phyloP scores from a whole-genome alignment of 495 filamentous ascomycete genomes.

The Neurospora pannonica region DNA sequence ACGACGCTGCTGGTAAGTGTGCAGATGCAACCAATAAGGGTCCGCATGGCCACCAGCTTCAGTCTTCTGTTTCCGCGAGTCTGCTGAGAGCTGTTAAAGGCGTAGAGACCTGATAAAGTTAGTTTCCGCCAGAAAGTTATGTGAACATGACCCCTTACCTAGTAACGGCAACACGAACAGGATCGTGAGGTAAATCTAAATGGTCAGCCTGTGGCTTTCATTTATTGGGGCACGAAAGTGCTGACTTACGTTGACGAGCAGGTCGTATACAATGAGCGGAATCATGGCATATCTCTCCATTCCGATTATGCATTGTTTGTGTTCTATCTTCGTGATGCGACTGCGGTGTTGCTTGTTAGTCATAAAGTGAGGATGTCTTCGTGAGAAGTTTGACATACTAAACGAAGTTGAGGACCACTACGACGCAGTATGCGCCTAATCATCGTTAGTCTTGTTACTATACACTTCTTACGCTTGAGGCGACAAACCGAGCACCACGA shows the following conservation, averaged over 20 bases:
- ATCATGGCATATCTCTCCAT: conserved; percentile 41
- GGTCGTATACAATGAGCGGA: conserved; percentile 41
- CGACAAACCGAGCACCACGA: conserved; percentile 40
- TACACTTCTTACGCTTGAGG: neutral
- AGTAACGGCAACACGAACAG: conserved; percentile 40
- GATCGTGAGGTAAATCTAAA: conserved; percentile 41
- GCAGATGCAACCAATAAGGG: conserved; percentile 39
- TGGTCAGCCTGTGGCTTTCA: neutral
- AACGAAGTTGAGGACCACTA: conserved; percentile 40
- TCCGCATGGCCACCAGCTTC: conserved; percentile 33
- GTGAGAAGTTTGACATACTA: conserved; percentile 27
- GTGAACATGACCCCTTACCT: conserved; percentile 18
- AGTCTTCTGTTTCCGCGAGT: conserved; percentile 25
- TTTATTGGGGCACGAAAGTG: neutral
- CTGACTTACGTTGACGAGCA: conserved; percentile 36
- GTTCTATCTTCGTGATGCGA: conserved; percentile 35
- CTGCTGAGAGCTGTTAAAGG: conserved; percentile 26
- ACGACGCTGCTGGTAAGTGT: conserved; percentile 40
- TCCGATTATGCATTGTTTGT: conserved; percentile 43
- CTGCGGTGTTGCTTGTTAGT: conserved; percentile 15
- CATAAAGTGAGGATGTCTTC: neutral
- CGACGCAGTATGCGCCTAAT: conserved; percentile 34
- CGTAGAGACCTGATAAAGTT: conserved; percentile 25
- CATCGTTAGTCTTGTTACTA: conserved; percentile 2
- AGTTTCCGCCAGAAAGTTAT: neutral